phyloP scores from a whole-genome alignment of 768 basidiomycete species.

The Sporobolomyces roseus region DNA sequence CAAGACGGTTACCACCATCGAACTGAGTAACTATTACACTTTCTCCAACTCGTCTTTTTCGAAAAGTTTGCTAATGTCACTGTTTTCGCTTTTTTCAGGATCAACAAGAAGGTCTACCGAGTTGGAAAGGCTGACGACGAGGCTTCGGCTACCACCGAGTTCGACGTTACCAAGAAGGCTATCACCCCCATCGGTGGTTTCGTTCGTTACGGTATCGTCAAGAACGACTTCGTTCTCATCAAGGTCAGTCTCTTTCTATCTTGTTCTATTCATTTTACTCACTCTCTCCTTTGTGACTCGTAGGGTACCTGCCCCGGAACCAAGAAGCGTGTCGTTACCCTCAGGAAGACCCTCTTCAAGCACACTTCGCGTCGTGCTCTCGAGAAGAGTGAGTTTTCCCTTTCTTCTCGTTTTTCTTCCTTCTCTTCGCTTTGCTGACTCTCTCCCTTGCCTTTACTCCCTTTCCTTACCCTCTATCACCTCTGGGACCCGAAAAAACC shows the following conservation, averaged over 20 bases:
- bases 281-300: not conserved
- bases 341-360: constrained; percentile 94
- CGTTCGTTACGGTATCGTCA: constrained; percentile 97
- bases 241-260: constrained; percentile 53
- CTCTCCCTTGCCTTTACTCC: not conserved
- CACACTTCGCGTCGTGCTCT: constrained; percentile 93
- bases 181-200: constrained; percentile 94
- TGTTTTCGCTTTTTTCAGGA: not conserved
- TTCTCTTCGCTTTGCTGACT: constrained; percentile 2
- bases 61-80: not conserved
- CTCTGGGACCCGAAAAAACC: too few relatives aligned
- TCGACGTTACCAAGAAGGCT: constrained; percentile 84
- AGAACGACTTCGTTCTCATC: constrained; percentile 95
- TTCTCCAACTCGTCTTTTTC: constrained; percentile 8
- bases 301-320: constrained; percentile 85
- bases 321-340: constrained; percentile 95
- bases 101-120: constrained; percentile 90
- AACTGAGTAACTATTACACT: not conserved
- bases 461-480: too few relatives aligned
- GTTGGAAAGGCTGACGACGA: constrained; percentile 74
- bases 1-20: constrained; percentile 61
- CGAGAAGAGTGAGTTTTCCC: constrained; percentile 76
- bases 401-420: constrained; percentile 58
- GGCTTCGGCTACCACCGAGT: constrained; percentile 84
- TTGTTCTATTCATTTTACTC: too few relatives aligned